phyloP scores from a whole-genome alignment of 1,284 basidiomycete species.

The Puccinia brachypodii region DNA sequence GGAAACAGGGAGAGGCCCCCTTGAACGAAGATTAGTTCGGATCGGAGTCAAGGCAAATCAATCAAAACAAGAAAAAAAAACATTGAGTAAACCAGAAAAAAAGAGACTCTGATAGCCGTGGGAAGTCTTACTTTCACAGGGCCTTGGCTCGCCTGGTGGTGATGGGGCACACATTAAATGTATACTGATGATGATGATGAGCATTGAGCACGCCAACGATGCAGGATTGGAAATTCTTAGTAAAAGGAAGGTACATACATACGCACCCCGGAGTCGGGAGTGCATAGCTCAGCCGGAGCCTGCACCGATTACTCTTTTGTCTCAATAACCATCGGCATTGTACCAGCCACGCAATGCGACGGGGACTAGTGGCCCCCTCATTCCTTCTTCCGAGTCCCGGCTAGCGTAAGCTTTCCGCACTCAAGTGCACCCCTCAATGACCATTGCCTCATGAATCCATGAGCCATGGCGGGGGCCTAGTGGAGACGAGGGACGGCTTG shows the following conservation, averaged over 20 bases:
- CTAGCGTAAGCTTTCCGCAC: too few species aligned
- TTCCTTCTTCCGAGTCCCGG: too few species aligned
- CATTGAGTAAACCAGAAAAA: background rate
- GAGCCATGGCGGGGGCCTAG: too few species aligned
- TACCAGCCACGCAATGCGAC: too few species aligned
- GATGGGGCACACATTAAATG: slow-evolving; percentile 15
- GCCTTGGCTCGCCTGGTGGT: background rate
- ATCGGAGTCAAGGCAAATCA: slow-evolving; percentile 16
- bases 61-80: background rate
- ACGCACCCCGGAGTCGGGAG: background rate
- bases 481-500: too few species aligned
- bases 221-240: slow-evolving; percentile 27
- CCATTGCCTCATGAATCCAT: too few species aligned
- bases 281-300: background rate
- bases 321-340: too few species aligned
- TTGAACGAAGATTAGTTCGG: background rate
- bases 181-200: background rate
- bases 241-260: background rate
- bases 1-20: background rate
- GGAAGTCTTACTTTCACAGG: slow-evolving; percentile 13
- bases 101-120: slow-evolving; percentile 26
- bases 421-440: too few species aligned
- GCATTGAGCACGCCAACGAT: slow-evolving; percentile 7
- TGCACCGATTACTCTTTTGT: too few species aligned
- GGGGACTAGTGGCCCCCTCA: too few species aligned